phyloP scores from a whole-genome alignment of 2,329 filamentous ascomycete genomes.

The Ophiognomonia clavigignenti-juglandacearum region DNA sequence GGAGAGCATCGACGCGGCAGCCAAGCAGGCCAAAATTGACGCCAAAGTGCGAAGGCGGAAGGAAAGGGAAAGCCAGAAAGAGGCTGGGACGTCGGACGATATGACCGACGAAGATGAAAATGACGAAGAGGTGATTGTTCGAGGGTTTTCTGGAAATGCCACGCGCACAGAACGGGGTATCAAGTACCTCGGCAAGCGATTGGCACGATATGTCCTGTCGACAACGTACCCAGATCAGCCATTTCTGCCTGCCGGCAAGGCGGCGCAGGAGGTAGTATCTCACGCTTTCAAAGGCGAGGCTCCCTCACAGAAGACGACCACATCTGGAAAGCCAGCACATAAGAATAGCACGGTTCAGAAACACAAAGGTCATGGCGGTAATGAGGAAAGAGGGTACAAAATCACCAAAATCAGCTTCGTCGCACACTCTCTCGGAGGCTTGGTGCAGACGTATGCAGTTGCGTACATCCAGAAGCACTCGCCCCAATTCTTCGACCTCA shows the following conservation, averaged over 20 bases:
- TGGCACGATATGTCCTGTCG: constrained; percentile 84
- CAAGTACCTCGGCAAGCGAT: constrained; percentile 90
- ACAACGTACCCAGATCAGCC: constrained; percentile 95
- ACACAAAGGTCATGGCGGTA: constrained; percentile 27
- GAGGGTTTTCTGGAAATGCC: constrained; percentile 85
- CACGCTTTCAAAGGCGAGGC: constrained; percentile 33
- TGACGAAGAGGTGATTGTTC: constrained; percentile 80
- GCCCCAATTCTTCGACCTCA: constrained; percentile 80
- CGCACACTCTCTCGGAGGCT: constrained; percentile 83
- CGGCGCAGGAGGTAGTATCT: constrained; percentile 37
- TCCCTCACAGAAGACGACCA: constrained; percentile 32
- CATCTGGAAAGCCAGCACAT: constrained; percentile 31
- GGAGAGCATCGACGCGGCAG: constrained; percentile 87
- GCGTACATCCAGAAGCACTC: constrained; percentile 97
- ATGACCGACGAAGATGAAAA: constrained; percentile 32
- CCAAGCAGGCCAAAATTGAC: constrained; percentile 67
- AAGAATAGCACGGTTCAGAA: constrained; percentile 49
- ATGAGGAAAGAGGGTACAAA: constrained; percentile 58
- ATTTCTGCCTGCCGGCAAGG: constrained; percentile 63
- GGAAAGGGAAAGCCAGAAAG: constrained; percentile 32
- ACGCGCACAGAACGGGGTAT: constrained; percentile 91
- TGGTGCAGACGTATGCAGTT: constrained; percentile 89
- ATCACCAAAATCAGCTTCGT: constrained; percentile 96
- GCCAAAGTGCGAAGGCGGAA: constrained; percentile 55
- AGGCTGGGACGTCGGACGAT: constrained; percentile 13